These are phyloP conservation scores for Symbiodinium pilosum DNA, from an alignment of 73 alveolate genomes.

Conservation along the genomic window DNA sequence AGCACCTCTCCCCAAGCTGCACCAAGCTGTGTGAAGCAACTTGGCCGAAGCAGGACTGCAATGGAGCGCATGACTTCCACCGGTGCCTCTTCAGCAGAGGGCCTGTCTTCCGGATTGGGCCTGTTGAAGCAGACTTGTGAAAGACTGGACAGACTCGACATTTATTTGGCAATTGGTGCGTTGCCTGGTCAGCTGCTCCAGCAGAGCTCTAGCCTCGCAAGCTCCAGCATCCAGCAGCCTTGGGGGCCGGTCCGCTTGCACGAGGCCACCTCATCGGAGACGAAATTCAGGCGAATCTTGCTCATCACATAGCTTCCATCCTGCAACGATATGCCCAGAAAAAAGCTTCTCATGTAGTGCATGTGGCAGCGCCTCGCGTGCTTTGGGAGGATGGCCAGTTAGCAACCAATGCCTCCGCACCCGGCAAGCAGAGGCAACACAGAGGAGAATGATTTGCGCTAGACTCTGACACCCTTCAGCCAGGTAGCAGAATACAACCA, in stretches of 20 bases:
- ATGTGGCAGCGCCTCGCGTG: slow-evolving; percentile 20
- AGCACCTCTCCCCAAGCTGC: slow-evolving; percentile 1
- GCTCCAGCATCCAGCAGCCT: too few species aligned
- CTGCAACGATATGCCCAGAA: background rate
- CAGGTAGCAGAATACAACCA: slow-evolving; percentile 59
- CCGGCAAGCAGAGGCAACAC: background rate
- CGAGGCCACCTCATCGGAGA: slow-evolving; percentile 81
- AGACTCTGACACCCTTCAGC: too few species aligned
- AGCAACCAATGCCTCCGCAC: slow-evolving; percentile 55
- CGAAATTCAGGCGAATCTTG: slow-evolving; percentile 86
- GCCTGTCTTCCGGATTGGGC: slow-evolving; percentile 47
- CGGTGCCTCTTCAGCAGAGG: slow-evolving; percentile 44
- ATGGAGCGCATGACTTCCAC: too few species aligned
- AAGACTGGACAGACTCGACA: too few species aligned
- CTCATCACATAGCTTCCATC: slow-evolving; percentile 92
- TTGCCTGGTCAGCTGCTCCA: slow-evolving; percentile 70
- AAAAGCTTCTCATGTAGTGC: background rate
- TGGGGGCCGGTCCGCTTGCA: background rate
- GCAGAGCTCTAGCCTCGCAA: slow-evolving; percentile 56
- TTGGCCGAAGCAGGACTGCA: background rate
- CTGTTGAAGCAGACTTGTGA: background rate
- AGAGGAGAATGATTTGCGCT: too few species aligned
- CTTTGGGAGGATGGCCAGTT: slow-evolving; percentile 87
- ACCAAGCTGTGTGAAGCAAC: background rate
- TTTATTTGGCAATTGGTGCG: background rate